Conservation (phyloP, 345 rosid species). For the Rhizophora apiculata region DNA sequence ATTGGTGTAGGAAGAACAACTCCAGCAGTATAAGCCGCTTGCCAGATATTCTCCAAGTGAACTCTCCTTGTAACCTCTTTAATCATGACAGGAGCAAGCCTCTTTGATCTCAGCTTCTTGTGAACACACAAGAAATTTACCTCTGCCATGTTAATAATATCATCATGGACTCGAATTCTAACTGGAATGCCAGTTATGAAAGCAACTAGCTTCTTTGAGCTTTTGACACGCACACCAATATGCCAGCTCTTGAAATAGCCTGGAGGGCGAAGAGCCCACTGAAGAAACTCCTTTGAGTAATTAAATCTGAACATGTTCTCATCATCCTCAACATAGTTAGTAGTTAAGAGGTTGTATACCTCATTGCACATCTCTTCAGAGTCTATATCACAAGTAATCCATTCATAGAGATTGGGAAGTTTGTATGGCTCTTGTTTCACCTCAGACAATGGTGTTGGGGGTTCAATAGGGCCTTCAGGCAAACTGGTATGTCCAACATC, state of each 20-base stretch:
- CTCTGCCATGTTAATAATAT: constrained; percentile 80
- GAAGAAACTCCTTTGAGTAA: constrained; percentile 86
- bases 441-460: constrained; percentile 56
- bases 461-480: constrained; percentile 77
- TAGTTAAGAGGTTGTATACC: constrained; percentile 70
- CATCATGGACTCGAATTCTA: constrained; percentile 65
- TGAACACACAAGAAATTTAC: constrained; percentile 91
- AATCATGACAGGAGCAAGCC: constrained; percentile 91
- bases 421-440: constrained; percentile 87
- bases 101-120: constrained; percentile 86
- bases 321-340: constrained; percentile 84
- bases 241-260: constrained; percentile 76
- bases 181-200: constrained; percentile 87
- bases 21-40: constrained; percentile 92
- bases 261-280: constrained; percentile 84
- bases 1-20: constrained; percentile 82
- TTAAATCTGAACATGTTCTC: constrained; percentile 95
- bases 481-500: constrained; percentile 63
- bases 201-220: constrained; percentile 76
- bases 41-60: constrained; percentile 89
- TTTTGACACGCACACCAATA: constrained; percentile 76
- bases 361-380: constrained; percentile 69
- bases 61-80: constrained; percentile 91
- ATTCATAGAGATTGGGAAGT: constrained; percentile 69
- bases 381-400: constrained; percentile 80